Evolutionary conservation across 495 filamentous ascomycete species (phyloP).

Genomic region (Neurospora tetraspora): DNA sequence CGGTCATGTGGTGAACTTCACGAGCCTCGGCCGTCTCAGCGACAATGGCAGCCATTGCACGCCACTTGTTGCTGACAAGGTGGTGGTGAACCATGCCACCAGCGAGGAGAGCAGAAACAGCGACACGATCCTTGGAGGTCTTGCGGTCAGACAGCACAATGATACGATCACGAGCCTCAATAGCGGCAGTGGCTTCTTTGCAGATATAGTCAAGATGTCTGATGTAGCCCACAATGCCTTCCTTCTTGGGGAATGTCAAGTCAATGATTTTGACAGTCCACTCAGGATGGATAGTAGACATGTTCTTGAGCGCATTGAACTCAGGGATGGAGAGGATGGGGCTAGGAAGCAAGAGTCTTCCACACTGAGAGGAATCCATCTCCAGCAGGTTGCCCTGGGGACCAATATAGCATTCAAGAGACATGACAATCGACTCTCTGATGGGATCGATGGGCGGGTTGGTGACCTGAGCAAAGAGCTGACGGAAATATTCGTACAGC

Average conservation of each 20-base stretch:
- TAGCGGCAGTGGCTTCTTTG: constrained; percentile 72
- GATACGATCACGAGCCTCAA: constrained; percentile 76
- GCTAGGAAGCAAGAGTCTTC: constrained; percentile 75
- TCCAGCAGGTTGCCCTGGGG: constrained; percentile 96
- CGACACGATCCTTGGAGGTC: constrained; percentile 71
- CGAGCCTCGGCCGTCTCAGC: constrained; percentile 95
- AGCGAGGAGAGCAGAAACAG: constrained; percentile 82
- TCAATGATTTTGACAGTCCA: constrained; percentile 96
- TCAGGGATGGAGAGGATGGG: constrained; percentile 86
- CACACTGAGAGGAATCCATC: constrained; percentile 87
- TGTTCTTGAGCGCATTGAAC: constrained; percentile 81
- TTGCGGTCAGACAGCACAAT: constrained; percentile 88
- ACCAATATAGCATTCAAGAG: constrained; percentile 92
- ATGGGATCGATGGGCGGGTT: constrained; percentile 99
- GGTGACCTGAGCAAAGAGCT: constrained; percentile 98
- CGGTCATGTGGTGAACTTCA: constrained; percentile 98
- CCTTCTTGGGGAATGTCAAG: constrained; percentile 85
- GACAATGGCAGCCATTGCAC: constrained; percentile 77
- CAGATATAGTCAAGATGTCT: constrained; percentile 86
- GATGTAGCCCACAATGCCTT: constrained; percentile 79
- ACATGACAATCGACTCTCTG: constrained; percentile 98
- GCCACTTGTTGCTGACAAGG: constrained; percentile 93
- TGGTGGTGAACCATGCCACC: constrained; percentile 97
- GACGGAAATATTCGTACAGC: constrained; percentile 95
- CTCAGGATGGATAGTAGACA: constrained; percentile 59